Percentiles rank a stretch among this genome's conserved stretches.
phyloP scores from a whole-genome alignment of 345 rosid species.

The Bruguiera parviflora region DNA sequence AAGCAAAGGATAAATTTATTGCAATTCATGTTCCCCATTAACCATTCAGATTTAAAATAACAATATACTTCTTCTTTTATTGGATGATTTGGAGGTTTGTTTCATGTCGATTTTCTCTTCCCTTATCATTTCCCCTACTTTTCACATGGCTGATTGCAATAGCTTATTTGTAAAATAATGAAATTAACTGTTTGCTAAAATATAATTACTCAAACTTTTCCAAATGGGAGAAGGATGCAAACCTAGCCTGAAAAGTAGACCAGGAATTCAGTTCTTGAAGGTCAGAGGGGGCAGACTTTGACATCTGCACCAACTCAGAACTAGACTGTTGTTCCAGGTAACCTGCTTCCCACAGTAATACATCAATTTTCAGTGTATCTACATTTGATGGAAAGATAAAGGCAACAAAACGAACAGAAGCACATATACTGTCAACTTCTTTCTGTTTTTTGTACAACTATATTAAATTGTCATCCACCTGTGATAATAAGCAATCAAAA shows the following conservation, averaged over 20 bases:
- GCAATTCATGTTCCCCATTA: neutral
- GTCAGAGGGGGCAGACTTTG: conserved; percentile 52
- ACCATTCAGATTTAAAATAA: neutral
- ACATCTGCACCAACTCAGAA: conserved; percentile 45
- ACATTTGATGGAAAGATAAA: neutral
- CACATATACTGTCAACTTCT: no score
- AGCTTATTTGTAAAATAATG: neutral
- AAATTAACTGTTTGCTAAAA: neutral
- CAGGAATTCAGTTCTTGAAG: conserved; percentile 27
- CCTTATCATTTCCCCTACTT: neutral
- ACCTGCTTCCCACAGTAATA: conserved; percentile 23
- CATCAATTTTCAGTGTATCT: conserved; percentile 7
- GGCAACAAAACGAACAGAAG: no score
- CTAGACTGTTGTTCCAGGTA: conserved; percentile 19
- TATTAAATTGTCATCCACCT: neutral
- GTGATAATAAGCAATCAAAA: neutral
- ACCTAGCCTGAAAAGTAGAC: conserved; percentile 41
- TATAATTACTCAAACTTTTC: neutral
- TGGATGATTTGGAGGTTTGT: neutral
- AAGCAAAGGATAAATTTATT: neutral
- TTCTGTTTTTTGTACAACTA: neutral
- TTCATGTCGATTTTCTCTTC: neutral
- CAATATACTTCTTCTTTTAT: neutral
- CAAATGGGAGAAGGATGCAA: conserved; percentile 2
- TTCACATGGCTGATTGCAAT: neutral